Percentiles rank a stretch among this genome's conserved stretches.
Evolutionary conservation across 225 moss, liverwort and hornwort genomes (phyloP).

Genomic region (Polytrichum formosum): DNA sequence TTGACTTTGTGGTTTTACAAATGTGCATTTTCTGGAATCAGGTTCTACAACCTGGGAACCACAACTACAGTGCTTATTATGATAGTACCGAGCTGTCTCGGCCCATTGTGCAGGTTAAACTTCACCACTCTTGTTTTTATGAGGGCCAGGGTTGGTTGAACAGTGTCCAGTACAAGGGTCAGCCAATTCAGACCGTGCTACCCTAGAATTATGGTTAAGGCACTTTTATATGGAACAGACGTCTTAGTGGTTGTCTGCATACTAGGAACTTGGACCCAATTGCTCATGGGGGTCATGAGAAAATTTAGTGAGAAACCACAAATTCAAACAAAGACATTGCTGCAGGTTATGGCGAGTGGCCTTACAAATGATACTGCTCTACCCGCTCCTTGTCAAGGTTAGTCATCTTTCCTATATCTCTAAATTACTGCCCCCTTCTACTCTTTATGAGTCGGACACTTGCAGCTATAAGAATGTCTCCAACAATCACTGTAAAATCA

Average conservation of each 20-base stretch:
- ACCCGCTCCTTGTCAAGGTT: constrained; percentile 65
- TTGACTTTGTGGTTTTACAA: background rate
- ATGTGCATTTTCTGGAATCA: constrained; percentile 19
- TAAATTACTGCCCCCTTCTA: too few relatives aligned
- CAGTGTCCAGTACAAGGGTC: too few relatives aligned
- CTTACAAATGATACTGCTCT: constrained; percentile 82
- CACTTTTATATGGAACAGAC: too few relatives aligned
- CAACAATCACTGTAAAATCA: too few relatives aligned
- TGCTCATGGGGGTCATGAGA: too few relatives aligned
- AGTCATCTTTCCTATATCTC: background rate
- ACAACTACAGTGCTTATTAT: constrained; percentile 63
- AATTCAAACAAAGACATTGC: too few relatives aligned
- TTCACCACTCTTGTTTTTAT: background rate
- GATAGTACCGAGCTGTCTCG: constrained; percentile 54
- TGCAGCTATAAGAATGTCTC: too few relatives aligned
- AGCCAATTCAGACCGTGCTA: too few relatives aligned
- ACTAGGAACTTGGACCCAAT: too few relatives aligned
- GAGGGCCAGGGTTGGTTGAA: background rate
- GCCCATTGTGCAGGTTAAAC: constrained; percentile 65
- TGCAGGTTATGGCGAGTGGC: constrained; percentile 90
- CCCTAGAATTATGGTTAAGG: too few relatives aligned
- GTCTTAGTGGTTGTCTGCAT: too few relatives aligned
- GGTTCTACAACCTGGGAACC: constrained; percentile 78
- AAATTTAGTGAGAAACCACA: background rate
- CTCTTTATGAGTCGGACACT: too few relatives aligned